Conservation (phyloP, 257 asterid species). For the Solanum paucissectum region DNA sequence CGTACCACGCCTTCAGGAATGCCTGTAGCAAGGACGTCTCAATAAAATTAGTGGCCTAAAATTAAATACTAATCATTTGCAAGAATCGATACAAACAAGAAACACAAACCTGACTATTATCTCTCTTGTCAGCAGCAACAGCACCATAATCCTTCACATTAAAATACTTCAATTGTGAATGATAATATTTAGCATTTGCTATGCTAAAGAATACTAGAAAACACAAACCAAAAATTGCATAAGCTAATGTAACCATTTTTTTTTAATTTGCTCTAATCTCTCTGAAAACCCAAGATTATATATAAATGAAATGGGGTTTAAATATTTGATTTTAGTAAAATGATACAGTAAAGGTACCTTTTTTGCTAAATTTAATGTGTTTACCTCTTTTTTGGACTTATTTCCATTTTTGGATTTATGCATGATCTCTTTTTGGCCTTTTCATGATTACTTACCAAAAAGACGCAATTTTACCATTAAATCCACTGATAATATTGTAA, state of each 20-base stretch:
- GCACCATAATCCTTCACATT: slow-evolving; percentile 52
- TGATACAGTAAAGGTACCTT: neutral
- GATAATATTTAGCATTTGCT: neutral
- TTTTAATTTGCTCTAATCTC: neutral
- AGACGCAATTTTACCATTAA: neutral
- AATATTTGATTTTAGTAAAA: neutral
- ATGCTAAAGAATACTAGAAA: slow-evolving; percentile 3
- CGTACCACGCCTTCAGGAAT: slow-evolving; percentile 48
- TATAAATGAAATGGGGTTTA: neutral
- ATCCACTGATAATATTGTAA: neutral
- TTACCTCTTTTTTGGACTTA: neutral
- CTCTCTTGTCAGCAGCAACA: slow-evolving; percentile 21
- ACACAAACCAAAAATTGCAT: neutral
- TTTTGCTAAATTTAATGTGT: neutral
- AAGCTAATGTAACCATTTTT: slow-evolving; percentile 7
- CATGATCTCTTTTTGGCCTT: neutral
- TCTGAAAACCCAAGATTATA: neutral
- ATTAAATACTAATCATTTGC: neutral
- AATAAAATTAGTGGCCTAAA: neutral
- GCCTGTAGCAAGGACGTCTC: slow-evolving; percentile 16
- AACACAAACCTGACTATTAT: slow-evolving; percentile 24
- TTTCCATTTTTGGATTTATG: neutral
- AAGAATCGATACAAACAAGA: neutral
- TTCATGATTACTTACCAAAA: neutral
- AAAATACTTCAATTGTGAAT: slow-evolving; percentile 11